Conservation (phyloP, 306 rosid genomes). For the Elaeagnus macrophylla region DNA sequence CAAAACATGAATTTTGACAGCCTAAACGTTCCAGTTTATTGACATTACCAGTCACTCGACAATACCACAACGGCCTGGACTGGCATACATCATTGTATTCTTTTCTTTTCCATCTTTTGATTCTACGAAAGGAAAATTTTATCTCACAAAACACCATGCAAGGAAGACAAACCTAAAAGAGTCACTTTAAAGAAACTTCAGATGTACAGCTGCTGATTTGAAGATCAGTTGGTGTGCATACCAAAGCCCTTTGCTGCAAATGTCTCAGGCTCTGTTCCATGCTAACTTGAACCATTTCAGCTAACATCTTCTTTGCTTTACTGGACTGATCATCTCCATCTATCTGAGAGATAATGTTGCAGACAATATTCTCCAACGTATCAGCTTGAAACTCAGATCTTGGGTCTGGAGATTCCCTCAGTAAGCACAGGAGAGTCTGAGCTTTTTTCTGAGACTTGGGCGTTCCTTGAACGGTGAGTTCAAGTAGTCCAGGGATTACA, state of each 20-base stretch:
- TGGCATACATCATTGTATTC: constrained; percentile 45
- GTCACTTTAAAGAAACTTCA: constrained; percentile 46
- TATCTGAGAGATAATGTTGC: constrained; percentile 83
- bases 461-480: constrained; percentile 93
- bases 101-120: constrained; percentile 3
- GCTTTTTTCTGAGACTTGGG: constrained; percentile 83
- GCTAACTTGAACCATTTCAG: constrained; percentile 99
- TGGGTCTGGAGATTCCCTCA: constrained; percentile 80
- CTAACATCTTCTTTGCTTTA: constrained; percentile 91
- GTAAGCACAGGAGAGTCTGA: constrained; percentile 50
- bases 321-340: constrained; percentile 85
- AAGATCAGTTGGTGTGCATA: constrained; percentile 77
- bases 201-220: constrained; percentile 62
- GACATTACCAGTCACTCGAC: constrained; percentile 86
- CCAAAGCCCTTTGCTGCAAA: constrained; percentile 87
- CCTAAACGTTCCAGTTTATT: constrained; percentile 39
- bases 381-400: constrained; percentile 75
- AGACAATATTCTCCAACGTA: constrained; percentile 85
- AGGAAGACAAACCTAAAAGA: constrained; percentile 11
- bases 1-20: constrained; percentile 22
- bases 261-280: constrained; percentile 96
- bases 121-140: constrained; percentile 24
- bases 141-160: constrained; percentile 36
- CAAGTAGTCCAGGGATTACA: constrained; percentile 93
- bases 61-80: constrained; percentile 77